These are phyloP conservation scores for Alternaria atra DNA, from an alignment of 2,329 filamentous ascomycete species.

Conservation along the genomic window DNA sequence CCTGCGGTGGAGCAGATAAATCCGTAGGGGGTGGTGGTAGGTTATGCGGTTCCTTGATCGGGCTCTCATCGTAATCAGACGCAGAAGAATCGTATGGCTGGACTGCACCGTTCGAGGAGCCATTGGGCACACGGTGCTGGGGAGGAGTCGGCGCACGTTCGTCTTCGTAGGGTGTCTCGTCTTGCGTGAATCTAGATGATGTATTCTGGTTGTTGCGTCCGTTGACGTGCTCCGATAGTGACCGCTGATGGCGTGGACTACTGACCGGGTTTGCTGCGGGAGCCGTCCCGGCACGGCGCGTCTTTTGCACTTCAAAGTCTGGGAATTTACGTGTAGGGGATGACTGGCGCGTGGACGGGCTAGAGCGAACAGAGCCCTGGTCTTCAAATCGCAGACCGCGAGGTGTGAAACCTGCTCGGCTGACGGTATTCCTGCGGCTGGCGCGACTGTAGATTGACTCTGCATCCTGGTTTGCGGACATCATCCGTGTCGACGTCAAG, in stretches of 20 bases:
- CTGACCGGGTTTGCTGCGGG: conserved; percentile 42
- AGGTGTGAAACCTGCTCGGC: conserved; percentile 51
- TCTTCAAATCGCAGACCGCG: conserved; percentile 56
- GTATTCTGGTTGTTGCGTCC: conserved; percentile 54
- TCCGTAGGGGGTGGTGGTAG: conserved; percentile 49
- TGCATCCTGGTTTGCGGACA: conserved; percentile 44
- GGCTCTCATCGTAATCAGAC: conserved; percentile 43
- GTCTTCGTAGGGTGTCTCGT: conserved; percentile 40
- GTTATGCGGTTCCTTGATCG: conserved; percentile 36
- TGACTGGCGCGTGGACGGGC: conserved; percentile 55
- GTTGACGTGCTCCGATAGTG: conserved; percentile 57
- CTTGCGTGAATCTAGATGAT: conserved; percentile 53
- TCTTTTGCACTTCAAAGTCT: conserved; percentile 36
- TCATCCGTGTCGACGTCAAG: conserved; percentile 81
- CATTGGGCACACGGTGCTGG: conserved; percentile 44
- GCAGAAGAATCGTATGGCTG: conserved; percentile 41
- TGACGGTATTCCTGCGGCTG: conserved; percentile 55
- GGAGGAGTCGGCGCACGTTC: conserved; percentile 54
- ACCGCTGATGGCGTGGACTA: conserved; percentile 56
- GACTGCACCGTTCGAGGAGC: conserved; percentile 24
- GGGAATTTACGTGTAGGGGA: conserved; percentile 50
- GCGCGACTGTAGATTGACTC: conserved; percentile 51
- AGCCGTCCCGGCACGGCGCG: conserved; percentile 56
- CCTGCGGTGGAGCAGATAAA: conserved; percentile 63
- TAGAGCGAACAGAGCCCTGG: conserved; percentile 52